phyloP scores from a whole-genome alignment of 495 filamentous ascomycete genomes.

The Xylaria acuta region DNA sequence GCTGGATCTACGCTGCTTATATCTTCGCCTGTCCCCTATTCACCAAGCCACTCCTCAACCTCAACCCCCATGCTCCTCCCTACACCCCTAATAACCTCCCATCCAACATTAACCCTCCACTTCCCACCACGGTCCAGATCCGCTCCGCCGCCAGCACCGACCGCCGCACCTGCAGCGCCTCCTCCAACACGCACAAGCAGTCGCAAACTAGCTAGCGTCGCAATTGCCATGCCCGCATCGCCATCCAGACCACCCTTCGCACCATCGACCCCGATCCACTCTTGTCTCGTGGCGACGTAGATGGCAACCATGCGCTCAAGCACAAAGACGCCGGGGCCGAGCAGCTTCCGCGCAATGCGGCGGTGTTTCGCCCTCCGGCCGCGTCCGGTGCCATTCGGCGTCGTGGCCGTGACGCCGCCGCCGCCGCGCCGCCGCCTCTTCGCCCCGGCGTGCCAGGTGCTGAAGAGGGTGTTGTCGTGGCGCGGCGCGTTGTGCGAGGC shows the following conservation, averaged over 20 bases:
- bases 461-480: slow-evolving; percentile 83
- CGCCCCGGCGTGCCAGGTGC: slow-evolving; percentile 69
- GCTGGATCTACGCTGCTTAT: background rate
- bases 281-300: slow-evolving; percentile 77
- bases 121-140: slow-evolving; percentile 67
- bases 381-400: slow-evolving; percentile 42
- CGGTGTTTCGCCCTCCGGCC: slow-evolving; percentile 66
- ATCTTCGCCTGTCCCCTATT: slow-evolving; percentile 41
- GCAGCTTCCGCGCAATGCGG: slow-evolving; percentile 72
- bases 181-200: slow-evolving; percentile 67
- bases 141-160: slow-evolving; percentile 53
- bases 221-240: slow-evolving; percentile 74
- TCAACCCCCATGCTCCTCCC: slow-evolving; percentile 75
- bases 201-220: slow-evolving; percentile 79
- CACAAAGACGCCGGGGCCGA: slow-evolving; percentile 80
- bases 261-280: slow-evolving; percentile 54
- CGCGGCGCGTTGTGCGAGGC: slow-evolving; percentile 85
- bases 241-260: slow-evolving; percentile 51
- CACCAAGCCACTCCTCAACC: slow-evolving; percentile 72
- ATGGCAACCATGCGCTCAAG: slow-evolving; percentile 89
- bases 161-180: slow-evolving; percentile 43
- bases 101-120: slow-evolving; percentile 77
- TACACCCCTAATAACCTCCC: slow-evolving; percentile 71
- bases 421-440: slow-evolving; percentile 48
- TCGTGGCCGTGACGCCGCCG: slow-evolving; percentile 35